Evolutionary conservation across 306 rosid genomes (phyloP), one percentile per base, ranked within the genome.

Genomic region (Rosa persica): DNA sequence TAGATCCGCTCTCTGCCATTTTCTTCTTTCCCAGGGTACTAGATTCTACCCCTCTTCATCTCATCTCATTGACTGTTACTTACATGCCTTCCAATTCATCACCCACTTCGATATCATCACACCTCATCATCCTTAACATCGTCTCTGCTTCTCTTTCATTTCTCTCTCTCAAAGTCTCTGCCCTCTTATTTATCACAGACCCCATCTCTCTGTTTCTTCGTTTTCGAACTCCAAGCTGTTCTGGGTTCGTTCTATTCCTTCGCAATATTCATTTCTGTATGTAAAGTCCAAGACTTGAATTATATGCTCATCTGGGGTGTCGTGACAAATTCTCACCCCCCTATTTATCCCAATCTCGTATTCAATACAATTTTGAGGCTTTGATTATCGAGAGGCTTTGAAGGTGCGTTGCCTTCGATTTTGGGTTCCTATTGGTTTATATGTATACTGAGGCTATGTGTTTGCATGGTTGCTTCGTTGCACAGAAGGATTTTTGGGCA

Each of bases 401-500:
- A 6, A 16, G 38, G 23, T n/a, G n/a, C n/a, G 69, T 15, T 15
- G 3, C 42, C 16, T 75, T 0, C 69, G 6, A 25, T 55, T 8
- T 60, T 60, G 57, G 44, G 57, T 25, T 25, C 9, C 11, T 17
- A 25, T 39, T 42, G 47, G 57, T 39, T 19, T 60, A 23, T 43
- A 1, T 39, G 0, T 58, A 12, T 55, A 6, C 39, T 30, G 36
- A 25, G 51, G 77, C 10, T 34, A 34, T 36, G 80, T 64, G 75
- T 58, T 77, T 66, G 43, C n/a, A 10, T 57, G 80, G 67, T 54
- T 5, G 48, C 51, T 23, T 51, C 73, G 11, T 2, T 67, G 30
- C 60, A 61, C 38, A 55, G 6, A 6, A 58, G 48, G n/a, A 23
- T 13, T 52, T 49, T n/a, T 51, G 51, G 67, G 74, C 66, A 10